Evolutionary conservation across 768 basidiomycete species (phyloP).

Genomic region (Auricularia auricula-judae): DNA sequence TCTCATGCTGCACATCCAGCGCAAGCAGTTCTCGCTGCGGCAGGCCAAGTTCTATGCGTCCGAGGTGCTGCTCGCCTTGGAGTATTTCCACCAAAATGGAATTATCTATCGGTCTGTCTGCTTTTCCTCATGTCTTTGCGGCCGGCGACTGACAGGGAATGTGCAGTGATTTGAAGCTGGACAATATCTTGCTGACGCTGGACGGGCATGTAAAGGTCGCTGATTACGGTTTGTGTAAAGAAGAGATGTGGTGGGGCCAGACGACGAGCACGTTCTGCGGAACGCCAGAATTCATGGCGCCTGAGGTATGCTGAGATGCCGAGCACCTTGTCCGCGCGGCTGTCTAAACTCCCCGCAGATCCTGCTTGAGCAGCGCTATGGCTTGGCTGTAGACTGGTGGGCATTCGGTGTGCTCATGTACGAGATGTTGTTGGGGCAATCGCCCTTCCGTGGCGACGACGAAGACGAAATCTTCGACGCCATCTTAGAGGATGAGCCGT

Average conservation of each 20-base stretch:
- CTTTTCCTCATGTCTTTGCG: not conserved
- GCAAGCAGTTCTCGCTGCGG: slow-evolving; percentile 95
- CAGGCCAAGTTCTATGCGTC: slow-evolving; percentile 99
- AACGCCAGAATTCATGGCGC: slow-evolving; percentile 99
- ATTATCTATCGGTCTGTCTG: slow-evolving; percentile 85
- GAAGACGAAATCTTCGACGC: slow-evolving; percentile 99
- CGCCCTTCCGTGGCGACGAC: slow-evolving; percentile 97
- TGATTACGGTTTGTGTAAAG: slow-evolving; percentile 98
- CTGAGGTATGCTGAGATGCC: slow-evolving; percentile 53
- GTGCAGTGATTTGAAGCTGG: slow-evolving; percentile 85
- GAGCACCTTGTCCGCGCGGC: not conserved
- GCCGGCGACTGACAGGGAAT: not conserved
- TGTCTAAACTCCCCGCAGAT: slow-evolving; percentile 43
- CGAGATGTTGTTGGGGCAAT: slow-evolving; percentile 98
- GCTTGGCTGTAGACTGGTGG: slow-evolving; percentile 99
- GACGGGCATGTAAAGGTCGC: slow-evolving; percentile 99
- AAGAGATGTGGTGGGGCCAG: slow-evolving; percentile 94
- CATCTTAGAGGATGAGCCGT: slow-evolving; percentile 93
- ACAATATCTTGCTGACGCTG: slow-evolving; percentile 92
- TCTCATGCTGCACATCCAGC: slow-evolving; percentile 98
- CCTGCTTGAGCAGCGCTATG: slow-evolving; percentile 96
- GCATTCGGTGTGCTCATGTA: slow-evolving; percentile 98
- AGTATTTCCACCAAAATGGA: slow-evolving; percentile 98
- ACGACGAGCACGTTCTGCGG: slow-evolving; percentile 99
- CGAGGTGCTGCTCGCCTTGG: slow-evolving; percentile 88